Conservation (phyloP, 768 basidiomycete species). For the Phlebiopsis gigantea region DNA sequence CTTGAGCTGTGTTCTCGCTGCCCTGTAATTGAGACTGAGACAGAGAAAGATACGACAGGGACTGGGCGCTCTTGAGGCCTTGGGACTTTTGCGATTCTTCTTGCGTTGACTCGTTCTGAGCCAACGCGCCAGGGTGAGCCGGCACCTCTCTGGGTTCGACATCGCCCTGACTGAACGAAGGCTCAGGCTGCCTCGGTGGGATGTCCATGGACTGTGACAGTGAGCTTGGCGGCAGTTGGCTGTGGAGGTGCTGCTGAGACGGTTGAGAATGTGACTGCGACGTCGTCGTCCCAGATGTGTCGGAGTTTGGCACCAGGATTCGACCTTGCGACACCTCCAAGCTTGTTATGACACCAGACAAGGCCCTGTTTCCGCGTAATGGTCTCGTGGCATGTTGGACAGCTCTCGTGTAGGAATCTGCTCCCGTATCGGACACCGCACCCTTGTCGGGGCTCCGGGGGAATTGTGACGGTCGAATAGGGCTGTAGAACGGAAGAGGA, state of each 20-base stretch:
- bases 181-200: neutral
- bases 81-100: neutral
- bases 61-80: neutral
- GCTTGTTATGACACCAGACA: neutral
- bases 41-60: neutral
- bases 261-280: conserved; percentile 22
- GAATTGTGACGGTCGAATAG: neutral
- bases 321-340: neutral
- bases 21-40: neutral
- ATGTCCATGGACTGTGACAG: neutral
- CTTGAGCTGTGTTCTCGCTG: neutral
- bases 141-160: neutral
- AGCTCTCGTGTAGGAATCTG: too few species aligned
- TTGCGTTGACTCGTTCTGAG: neutral
- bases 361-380: neutral
- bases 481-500: neutral
- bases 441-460: neutral
- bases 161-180: neutral
- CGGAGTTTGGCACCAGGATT: conserved; percentile 12
- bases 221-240: neutral
- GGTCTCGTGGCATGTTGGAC: neutral
- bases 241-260: neutral
- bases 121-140: neutral
- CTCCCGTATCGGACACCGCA: neutral
- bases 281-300: conserved; percentile 1